Percentiles rank a stretch among this genome's conserved stretches.
Evolutionary conservation across 306 rosid species (phyloP).

Genomic region (Cajanus cajan): DNA sequence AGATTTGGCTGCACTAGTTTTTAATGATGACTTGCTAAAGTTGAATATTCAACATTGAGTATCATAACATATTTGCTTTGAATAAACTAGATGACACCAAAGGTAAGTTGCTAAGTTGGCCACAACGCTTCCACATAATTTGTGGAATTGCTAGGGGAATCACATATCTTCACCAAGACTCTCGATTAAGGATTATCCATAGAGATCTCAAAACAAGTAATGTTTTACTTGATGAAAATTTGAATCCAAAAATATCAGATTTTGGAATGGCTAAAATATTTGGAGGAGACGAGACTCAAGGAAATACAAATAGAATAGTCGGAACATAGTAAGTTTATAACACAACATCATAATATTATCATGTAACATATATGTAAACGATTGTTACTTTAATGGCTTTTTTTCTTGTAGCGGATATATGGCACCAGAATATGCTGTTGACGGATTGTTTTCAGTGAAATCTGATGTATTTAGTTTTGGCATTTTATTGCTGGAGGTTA

Average conservation of each 20-base stretch:
- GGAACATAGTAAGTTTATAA: conserved; percentile 52
- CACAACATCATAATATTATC: neutral
- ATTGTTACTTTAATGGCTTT: neutral
- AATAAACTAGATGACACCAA: conserved; percentile 25
- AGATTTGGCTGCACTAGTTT: neutral
- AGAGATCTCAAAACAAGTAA: conserved; percentile 67
- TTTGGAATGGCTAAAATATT: conserved; percentile 63
- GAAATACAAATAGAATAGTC: conserved; percentile 55
- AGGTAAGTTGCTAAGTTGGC: conserved; percentile 37
- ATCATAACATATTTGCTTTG: neutral
- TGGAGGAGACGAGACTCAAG: conserved; percentile 52
- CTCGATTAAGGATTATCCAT: conserved; percentile 54
- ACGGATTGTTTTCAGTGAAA: conserved; percentile 52
- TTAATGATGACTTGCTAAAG: neutral
- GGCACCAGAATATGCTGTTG: conserved; percentile 60
- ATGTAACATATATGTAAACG: neutral
- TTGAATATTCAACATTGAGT: neutral
- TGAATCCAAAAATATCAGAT: conserved; percentile 62
- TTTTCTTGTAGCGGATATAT: conserved; percentile 45
- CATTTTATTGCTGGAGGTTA: conserved; percentile 46
- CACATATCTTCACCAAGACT: conserved; percentile 60
- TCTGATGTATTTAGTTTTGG: conserved; percentile 42
- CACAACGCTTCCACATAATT: conserved; percentile 44
- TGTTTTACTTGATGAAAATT: conserved; percentile 47
- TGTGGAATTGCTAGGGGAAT: conserved; percentile 50